Percentiles rank a stretch among this genome's conserved stretches.
These are phyloP conservation scores for Amanita brunnescens DNA, from an alignment of 768 basidiomycete genomes.

Conservation along the genomic window DNA sequence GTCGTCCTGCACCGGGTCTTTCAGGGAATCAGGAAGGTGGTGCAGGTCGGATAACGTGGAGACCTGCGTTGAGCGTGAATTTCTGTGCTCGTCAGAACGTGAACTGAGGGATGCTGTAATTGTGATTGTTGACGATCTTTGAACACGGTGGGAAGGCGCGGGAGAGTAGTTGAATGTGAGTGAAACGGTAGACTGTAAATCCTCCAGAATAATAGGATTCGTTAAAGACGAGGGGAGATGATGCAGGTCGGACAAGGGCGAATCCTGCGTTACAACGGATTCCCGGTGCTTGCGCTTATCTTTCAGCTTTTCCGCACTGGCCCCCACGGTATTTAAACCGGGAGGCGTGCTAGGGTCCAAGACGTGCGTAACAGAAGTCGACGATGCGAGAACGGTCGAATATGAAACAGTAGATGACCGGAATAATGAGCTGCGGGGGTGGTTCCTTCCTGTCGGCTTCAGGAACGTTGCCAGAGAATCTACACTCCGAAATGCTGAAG, in stretches of 20 bases:
- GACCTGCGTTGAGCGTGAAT: neutral
- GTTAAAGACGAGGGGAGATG: neutral
- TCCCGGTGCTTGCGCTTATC: neutral
- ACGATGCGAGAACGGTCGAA: neutral
- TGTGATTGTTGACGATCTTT: neutral
- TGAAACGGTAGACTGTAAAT: neutral
- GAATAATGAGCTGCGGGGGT: neutral
- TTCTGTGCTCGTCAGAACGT: neutral
- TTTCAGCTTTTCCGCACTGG: neutral
- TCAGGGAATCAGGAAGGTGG: neutral
- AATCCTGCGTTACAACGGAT: neutral
- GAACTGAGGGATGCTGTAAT: neutral
- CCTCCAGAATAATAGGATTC: neutral
- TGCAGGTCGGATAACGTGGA: neutral
- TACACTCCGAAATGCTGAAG: neutral
- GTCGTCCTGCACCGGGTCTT: neutral
- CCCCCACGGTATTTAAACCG: neutral
- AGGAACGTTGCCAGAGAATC: neutral
- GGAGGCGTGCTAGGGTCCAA: neutral
- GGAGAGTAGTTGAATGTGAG: neutral
- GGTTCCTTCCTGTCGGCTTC: neutral
- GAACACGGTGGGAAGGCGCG: no score
- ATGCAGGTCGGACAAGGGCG: constrained; percentile 3
- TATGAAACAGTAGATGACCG: neutral
- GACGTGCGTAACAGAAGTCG: neutral